Conservation (phyloP, 2,329 filamentous ascomycete genomes). For the Fusarium sacchari region DNA sequence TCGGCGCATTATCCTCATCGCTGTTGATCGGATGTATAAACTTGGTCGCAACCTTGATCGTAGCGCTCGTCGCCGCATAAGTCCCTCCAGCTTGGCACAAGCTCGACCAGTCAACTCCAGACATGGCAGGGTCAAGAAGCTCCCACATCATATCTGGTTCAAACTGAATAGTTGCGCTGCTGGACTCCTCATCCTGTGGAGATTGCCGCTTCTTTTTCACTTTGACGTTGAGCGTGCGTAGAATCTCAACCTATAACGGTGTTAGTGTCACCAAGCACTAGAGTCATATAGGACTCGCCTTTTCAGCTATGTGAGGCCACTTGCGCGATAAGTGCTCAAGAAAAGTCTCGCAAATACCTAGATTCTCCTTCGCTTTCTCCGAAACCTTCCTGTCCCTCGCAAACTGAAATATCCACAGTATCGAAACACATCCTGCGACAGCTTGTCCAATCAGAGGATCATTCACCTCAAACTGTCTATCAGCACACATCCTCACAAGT, state of each 20-base stretch:
- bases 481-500: slow-evolving; percentile 36
- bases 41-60: slow-evolving; percentile 37
- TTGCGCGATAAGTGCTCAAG: slow-evolving; percentile 10
- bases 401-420: slow-evolving; percentile 42
- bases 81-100: not conserved
- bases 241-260: slow-evolving; percentile 7
- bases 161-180: slow-evolving; percentile 24
- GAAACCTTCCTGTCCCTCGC: slow-evolving; percentile 33
- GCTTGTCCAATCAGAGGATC: slow-evolving; percentile 37
- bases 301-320: slow-evolving; percentile 38
- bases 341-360: slow-evolving; percentile 15
- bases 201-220: slow-evolving; percentile 8
- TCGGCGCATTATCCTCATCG: not conserved
- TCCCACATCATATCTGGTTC: slow-evolving; percentile 40
- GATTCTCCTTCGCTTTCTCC: slow-evolving; percentile 33
- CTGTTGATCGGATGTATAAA: slow-evolving; percentile 36
- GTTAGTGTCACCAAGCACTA: accelerated
- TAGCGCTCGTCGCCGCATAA: slow-evolving; percentile 20
- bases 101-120: not conserved
- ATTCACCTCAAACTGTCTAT: slow-evolving; percentile 29
- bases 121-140: slow-evolving; percentile 29
- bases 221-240: slow-evolving; percentile 26
- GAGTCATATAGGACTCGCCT: not conserved
- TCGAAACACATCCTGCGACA: slow-evolving; percentile 32
- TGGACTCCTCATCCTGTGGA: not conserved